These are phyloP conservation scores for Larix kaempferi DNA, from an alignment of 75 land plant species.

Conservation along the genomic window DNA sequence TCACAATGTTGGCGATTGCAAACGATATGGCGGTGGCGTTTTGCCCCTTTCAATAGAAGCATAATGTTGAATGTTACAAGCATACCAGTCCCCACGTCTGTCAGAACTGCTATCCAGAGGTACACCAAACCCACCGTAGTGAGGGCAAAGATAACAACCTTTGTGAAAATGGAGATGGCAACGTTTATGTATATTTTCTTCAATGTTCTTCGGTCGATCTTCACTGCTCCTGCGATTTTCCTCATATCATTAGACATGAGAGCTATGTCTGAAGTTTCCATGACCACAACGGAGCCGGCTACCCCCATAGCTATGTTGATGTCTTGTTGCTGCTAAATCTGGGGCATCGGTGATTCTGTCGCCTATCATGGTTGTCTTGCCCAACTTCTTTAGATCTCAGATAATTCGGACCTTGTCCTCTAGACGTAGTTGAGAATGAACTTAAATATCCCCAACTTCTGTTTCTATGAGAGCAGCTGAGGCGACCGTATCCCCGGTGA, in stretches of 20 bases:
- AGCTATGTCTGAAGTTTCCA: conserved; percentile 77
- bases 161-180: conserved; percentile 57
- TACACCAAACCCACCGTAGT: conserved; percentile 70
- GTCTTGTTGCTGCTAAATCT: conserved; percentile 79
- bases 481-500: conserved; percentile 73
- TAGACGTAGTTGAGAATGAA: conserved; percentile 79
- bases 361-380: conserved; percentile 78
- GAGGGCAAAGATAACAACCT: conserved; percentile 55
- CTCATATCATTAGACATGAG: conserved; percentile 86
- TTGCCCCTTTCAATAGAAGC: conserved; percentile 21
- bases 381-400: conserved; percentile 38
- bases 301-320: conserved; percentile 94
- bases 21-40: no score
- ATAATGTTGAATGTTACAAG: conserved; percentile 81
- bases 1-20: no score
- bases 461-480: conserved; percentile 56
- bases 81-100: conserved; percentile 87
- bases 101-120: conserved; percentile 86
- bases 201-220: conserved; percentile 36
- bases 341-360: conserved; percentile 94
- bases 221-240: conserved; percentile 52
- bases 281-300: conserved; percentile 81
- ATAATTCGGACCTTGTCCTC: conserved; percentile 69
- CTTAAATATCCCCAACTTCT: conserved; percentile 31
- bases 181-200: conserved; percentile 64